These are phyloP conservation scores for Scheffersomyces quercinus DNA, from an alignment of 1,139 yeast genomes.

Conservation along the genomic window DNA sequence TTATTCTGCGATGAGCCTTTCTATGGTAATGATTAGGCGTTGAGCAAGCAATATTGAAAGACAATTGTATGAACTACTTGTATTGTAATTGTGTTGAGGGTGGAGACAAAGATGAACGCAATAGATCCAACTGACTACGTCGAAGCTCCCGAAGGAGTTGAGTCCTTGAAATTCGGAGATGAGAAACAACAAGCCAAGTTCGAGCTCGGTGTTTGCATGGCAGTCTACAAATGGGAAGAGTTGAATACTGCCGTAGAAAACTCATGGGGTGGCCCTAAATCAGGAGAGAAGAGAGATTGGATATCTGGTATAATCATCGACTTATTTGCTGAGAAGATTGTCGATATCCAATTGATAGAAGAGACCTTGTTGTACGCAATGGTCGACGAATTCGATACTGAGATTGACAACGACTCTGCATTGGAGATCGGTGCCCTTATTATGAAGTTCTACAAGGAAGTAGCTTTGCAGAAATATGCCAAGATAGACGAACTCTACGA, in stretches of 20 bases:
- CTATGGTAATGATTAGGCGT: no score
- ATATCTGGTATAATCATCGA: constrained; percentile 28
- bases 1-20: no score
- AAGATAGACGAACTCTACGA: constrained; percentile 60
- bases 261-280: constrained; percentile 94
- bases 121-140: constrained; percentile 51
- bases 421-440: constrained; percentile 69
- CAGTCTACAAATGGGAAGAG: constrained; percentile 85
- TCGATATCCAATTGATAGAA: constrained; percentile 79
- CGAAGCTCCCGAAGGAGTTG: constrained; percentile 39
- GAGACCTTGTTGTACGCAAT: constrained; percentile 84
- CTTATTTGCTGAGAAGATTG: constrained; percentile 62
- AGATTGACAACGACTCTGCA: constrained; percentile 88
- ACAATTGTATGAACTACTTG: no score
- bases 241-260: constrained; percentile 91
- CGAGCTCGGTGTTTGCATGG: constrained; percentile 94
- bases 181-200: constrained; percentile 77
- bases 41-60: no score
- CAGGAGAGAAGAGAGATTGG: constrained; percentile 70
- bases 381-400: constrained; percentile 92
- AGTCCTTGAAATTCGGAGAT: constrained; percentile 53
- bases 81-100: no score
- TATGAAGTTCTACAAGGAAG: constrained; percentile 65
- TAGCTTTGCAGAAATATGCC: constrained; percentile 50
- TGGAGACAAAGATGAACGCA: constrained; percentile 17